Percentiles rank a stretch among this genome's conserved stretches.
Evolutionary conservation across 306 rosid genomes (phyloP).

Genomic region (Arachis hypogaea): DNA sequence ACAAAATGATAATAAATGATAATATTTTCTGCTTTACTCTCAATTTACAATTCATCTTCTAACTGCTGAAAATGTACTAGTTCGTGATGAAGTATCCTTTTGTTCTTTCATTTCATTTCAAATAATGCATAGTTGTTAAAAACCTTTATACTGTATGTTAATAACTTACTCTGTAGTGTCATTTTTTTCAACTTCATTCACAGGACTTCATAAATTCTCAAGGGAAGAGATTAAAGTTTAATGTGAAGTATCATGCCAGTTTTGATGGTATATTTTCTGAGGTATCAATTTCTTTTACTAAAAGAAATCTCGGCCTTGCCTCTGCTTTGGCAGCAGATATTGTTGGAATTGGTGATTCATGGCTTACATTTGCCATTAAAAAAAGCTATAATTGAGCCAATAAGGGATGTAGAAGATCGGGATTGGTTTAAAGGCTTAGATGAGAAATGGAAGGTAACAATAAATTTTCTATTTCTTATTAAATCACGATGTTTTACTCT

Average conservation of each 20-base stretch:
- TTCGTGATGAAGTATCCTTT: not conserved
- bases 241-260: constrained; percentile 61
- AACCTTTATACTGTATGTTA: not conserved
- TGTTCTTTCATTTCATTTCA: constrained; percentile 29
- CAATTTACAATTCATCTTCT: constrained; percentile 3
- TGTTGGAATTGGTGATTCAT: constrained; percentile 85
- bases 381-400: constrained; percentile 73
- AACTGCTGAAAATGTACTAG: not conserved
- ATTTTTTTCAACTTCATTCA: constrained; percentile 33
- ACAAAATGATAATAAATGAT: too few species aligned
- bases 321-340: constrained; percentile 78
- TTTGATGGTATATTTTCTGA: constrained; percentile 76
- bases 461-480: constrained; percentile 34
- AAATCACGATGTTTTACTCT: not conserved
- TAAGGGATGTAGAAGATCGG: constrained; percentile 72
- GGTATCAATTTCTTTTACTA: constrained; percentile 52
- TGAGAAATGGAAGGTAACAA: constrained; percentile 89
- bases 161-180: constrained; percentile 11
- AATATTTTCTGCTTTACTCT: not conserved
- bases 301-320: constrained; percentile 55
- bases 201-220: constrained; percentile 87
- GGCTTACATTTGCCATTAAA: constrained; percentile 74
- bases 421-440: constrained; percentile 83
- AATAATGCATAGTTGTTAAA: not conserved
- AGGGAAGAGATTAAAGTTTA: constrained; percentile 71